phyloP scores from a whole-genome alignment of 306 rosid species.

The Arachis hypogaea region DNA sequence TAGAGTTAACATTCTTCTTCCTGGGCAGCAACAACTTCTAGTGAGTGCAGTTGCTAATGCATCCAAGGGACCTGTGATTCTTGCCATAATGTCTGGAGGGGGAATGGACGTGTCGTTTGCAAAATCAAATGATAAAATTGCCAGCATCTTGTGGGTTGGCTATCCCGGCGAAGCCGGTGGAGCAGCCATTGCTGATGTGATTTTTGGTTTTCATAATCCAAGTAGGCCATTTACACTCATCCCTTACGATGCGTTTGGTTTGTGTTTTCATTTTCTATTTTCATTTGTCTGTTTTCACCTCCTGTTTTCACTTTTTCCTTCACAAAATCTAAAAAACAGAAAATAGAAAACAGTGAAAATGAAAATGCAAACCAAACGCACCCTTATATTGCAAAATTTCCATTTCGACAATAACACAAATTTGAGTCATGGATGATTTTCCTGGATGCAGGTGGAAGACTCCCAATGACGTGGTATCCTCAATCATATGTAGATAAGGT shows the following conservation, averaged over 20 bases:
- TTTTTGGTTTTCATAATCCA: slow-evolving; percentile 83
- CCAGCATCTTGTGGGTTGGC: slow-evolving; percentile 98
- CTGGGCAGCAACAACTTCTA: slow-evolving; percentile 80
- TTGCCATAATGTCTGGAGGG: slow-evolving; percentile 96
- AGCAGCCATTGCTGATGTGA: slow-evolving; percentile 92
- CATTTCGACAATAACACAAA: neutral
- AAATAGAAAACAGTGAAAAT: too few species aligned
- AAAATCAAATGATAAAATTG: slow-evolving; percentile 63
- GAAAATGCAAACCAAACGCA: too few species aligned
- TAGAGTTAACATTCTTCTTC: slow-evolving; percentile 73
- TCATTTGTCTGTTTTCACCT: too few species aligned
- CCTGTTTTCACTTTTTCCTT: too few species aligned
- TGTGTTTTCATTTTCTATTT: too few species aligned
- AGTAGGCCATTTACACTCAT: slow-evolving; percentile 52
- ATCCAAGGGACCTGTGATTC: slow-evolving; percentile 89
- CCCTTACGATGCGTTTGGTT: too few species aligned
- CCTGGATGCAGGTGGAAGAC: slow-evolving; percentile 76
- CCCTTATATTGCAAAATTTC: neutral
- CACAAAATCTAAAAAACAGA: too few species aligned
- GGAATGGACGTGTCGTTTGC: slow-evolving; percentile 93
- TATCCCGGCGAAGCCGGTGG: slow-evolving; percentile 99
- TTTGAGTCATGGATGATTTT: slow-evolving; percentile 25
- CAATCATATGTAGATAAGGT: slow-evolving; percentile 78
- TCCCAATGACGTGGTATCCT: slow-evolving; percentile 99
- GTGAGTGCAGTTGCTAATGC: slow-evolving; percentile 78